Evolutionary conservation across 2,329 filamentous ascomycete species (phyloP), one percentile per base, ranked within the genome.

Genomic region (Zasmidium citrigriseum): DNA sequence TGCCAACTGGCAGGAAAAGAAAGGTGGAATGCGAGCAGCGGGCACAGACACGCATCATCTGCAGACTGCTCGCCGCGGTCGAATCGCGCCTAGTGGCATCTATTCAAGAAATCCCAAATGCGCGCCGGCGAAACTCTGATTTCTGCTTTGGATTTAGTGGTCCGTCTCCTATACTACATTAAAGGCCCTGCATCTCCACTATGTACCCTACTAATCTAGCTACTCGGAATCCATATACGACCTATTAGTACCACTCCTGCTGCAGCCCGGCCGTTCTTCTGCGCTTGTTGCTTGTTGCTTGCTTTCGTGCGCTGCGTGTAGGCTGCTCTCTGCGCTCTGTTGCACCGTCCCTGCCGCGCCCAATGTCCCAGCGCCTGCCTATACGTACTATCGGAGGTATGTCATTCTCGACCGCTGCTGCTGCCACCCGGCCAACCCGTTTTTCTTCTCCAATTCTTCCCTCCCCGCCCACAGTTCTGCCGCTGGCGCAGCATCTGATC

Each of bases 121-220:
- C n/a, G 45, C 52, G 53, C 57, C 46, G 54, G 23, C 29, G 27
- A 22, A 56, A 56, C 54, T 56, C 46, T 56, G 54, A 56, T 50
- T 50, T 25, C 21, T 5, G 20, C 22, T 25, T 25, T 49, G 23
- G 34, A 20, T 48, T 18, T 22, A 25, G 22, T 56, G 23, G 54
- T 44, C 22, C 51, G 54, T 34, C 54, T 60, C 51, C 58, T 60
- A 54, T 54, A 25, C 5, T 49, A 57, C 54, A 54, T 52, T 21
- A 34, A 54, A 44, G 51, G 58, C 58, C 58, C 46, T 54, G 58
- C 58, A 60, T 41, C 49, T 25, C 48, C 29, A 24, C 54, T 51
- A 55, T 59, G 54, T n/a, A n/a, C 58, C 57, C 55, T 56, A 53
- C 47, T 52, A 59, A 60, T 57, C 60, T 59, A 57, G 46, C 47